phyloP scores from a whole-genome alignment of 768 basidiomycete species.

The Tubosaeta sp. region DNA sequence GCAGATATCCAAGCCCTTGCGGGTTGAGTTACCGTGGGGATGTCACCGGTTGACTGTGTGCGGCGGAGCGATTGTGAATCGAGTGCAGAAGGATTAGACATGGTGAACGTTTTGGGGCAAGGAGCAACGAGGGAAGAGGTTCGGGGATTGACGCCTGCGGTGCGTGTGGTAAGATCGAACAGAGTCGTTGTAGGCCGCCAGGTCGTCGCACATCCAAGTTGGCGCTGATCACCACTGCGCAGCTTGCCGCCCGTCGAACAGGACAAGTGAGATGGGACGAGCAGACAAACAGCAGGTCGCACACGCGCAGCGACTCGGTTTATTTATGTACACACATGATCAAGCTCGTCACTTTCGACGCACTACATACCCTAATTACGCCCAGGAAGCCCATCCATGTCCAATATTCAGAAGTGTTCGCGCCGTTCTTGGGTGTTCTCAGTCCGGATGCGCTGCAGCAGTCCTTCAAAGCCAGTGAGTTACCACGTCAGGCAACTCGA shows the following conservation, averaged over 20 bases:
- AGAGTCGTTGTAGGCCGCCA: conserved; percentile 12
- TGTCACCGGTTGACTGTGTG: conserved; percentile 34
- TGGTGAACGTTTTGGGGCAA: conserved; percentile 21
- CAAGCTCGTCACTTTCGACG: conserved; percentile 74
- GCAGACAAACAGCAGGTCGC: conserved; percentile 11
- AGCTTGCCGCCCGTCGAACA: conserved; percentile 3
- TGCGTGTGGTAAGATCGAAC: conserved; percentile 19
- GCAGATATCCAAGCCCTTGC: conserved; percentile 27
- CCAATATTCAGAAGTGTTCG: conserved; percentile 58
- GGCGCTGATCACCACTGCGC: conserved; percentile 15
- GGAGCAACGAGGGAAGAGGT: conserved; percentile 10
- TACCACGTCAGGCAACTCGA: background rate
- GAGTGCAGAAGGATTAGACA: conserved; percentile 23
- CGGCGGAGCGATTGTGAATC: conserved; percentile 33
- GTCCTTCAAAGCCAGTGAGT: conserved; percentile 58
- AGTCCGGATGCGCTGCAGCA: conserved; percentile 46
- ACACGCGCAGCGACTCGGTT: conserved; percentile 8
- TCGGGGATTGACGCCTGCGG: conserved; percentile 27
- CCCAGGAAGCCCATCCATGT: conserved; percentile 65
- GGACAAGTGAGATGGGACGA: background rate
- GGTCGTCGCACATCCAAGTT: conserved; percentile 16
- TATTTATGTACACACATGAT: conserved; percentile 32
- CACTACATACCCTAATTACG: conserved; percentile 67
- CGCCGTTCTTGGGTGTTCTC: conserved; percentile 61
- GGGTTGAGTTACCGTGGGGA: conserved; percentile 23